phyloP scores from a whole-genome alignment of 768 basidiomycete species.

The Lactarius vividus region DNA sequence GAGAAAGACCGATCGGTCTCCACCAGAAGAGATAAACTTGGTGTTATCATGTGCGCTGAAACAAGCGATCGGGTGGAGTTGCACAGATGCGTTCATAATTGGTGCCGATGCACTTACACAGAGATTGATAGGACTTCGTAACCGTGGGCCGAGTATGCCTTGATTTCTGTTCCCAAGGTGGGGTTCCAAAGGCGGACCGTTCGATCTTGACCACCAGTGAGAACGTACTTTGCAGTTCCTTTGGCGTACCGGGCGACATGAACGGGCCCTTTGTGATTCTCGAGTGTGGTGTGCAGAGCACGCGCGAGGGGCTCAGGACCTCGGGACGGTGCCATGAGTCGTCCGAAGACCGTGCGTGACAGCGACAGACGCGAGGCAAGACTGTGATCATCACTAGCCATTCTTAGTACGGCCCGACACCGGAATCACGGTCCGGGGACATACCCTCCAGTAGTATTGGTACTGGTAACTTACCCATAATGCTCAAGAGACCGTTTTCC shows the following conservation, averaged over 20 bases:
- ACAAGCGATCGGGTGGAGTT: slow-evolving; percentile 5
- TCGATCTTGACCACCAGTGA: slow-evolving; percentile 93
- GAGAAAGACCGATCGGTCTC: slow-evolving; percentile 87
- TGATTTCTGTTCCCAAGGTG: slow-evolving; percentile 81
- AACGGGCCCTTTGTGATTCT: slow-evolving; percentile 76
- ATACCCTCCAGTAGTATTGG: background rate
- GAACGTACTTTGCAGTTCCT: slow-evolving; percentile 80
- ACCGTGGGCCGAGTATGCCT: slow-evolving; percentile 86
- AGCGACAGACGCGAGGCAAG: too few species aligned
- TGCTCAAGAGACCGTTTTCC: slow-evolving; percentile 34
- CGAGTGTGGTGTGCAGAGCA: slow-evolving; percentile 59
- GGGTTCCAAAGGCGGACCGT: slow-evolving; percentile 92
- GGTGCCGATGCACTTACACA: slow-evolving; percentile 56
- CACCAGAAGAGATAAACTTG: slow-evolving; percentile 90
- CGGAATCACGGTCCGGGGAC: background rate
- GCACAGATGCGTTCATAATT: background rate
- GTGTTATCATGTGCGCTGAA: slow-evolving; percentile 87
- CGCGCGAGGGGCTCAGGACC: slow-evolving; percentile 52
- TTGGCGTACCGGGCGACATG: slow-evolving; percentile 92
- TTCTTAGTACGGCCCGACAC: background rate
- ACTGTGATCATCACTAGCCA: background rate
- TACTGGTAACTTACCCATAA: slow-evolving; percentile 1
- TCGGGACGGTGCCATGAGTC: slow-evolving; percentile 36
- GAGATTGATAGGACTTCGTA: slow-evolving; percentile 92
- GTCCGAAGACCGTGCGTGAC: background rate